Percentiles rank a stretch among this genome's conserved stretches.
phyloP scores from a whole-genome alignment of 2,329 filamentous ascomycete species.

The Aspergillus ruber region DNA sequence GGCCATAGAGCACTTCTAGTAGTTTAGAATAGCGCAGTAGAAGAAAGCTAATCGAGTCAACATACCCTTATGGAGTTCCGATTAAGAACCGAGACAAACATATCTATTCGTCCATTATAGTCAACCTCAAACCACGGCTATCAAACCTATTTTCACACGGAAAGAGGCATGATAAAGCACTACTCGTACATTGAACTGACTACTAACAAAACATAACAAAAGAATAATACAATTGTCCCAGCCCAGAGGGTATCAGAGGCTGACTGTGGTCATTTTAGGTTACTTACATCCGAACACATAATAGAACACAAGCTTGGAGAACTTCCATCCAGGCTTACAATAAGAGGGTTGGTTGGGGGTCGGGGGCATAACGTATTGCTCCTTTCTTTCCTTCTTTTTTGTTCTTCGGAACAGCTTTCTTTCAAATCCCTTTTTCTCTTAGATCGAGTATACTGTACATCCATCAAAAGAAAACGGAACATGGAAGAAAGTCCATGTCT shows the following conservation, averaged over 20 bases:
- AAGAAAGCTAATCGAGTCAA: no score
- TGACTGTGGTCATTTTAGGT: conserved; percentile 33
- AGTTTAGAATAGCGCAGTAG: no score
- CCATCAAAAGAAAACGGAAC: conserved; percentile 32
- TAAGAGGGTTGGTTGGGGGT: conserved; percentile 3
- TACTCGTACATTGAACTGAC: background rate
- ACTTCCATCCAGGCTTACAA: conserved; percentile 22
- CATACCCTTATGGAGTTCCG: no score
- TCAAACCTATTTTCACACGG: no score
- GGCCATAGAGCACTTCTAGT: no score
- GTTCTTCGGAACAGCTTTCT: conserved; percentile 10
- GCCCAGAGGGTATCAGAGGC: conserved; percentile 27
- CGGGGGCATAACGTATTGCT: conserved; percentile 9
- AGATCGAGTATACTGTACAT: conserved; percentile 36
- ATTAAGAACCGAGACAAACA: no score
- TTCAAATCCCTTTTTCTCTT: conserved; percentile 24
- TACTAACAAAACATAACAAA: conserved; percentile 14
- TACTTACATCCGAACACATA: conserved; percentile 35
- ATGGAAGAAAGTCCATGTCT: conserved; percentile 27
- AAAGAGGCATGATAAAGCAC: no score
- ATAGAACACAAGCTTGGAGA: conserved; percentile 30
- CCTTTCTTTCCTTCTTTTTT: conserved; percentile 8
- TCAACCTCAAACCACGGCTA: no score
- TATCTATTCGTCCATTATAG: no score
- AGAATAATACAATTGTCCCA: conserved; percentile 24